A percentile compares a stretch with the other conserved stretches of the same genome.
These are phyloP conservation scores for Aspergillus cavernicola DNA, from an alignment of 495 filamentous ascomycete genomes.

Conservation along the genomic window DNA sequence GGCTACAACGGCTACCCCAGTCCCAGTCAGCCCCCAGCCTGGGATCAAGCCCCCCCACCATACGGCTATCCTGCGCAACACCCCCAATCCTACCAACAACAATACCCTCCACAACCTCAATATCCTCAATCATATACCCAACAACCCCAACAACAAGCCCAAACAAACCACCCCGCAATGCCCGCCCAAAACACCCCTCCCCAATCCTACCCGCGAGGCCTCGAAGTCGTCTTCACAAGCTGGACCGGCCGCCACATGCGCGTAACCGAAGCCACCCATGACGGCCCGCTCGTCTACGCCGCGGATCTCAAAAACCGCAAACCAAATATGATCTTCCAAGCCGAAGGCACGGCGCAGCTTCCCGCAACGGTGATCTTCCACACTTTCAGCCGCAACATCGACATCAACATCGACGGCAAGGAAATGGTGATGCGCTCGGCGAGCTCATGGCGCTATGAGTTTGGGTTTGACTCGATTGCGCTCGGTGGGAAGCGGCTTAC, in stretches of 20 bases:
- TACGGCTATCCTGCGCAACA: not conserved
- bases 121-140: not conserved
- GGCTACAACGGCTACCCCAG: not conserved
- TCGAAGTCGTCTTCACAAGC: slow-evolving; percentile 16
- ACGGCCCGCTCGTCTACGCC: slow-evolving; percentile 10
- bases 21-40: not conserved
- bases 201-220: not conserved
- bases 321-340: slow-evolving; percentile 17
- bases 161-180: not conserved
- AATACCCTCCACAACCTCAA: not conserved
- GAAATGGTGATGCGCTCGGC: slow-evolving; percentile 1
- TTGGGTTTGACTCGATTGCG: slow-evolving; percentile 1
- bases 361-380: slow-evolving; percentile 16
- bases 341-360: not conserved
- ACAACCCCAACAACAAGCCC: not conserved
- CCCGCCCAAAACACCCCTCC: not conserved
- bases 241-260: slow-evolving; percentile 12
- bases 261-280: slow-evolving; percentile 6
- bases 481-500: not conserved
- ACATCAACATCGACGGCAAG: slow-evolving; percentile 14
- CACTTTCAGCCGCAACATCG: slow-evolving; percentile 11
- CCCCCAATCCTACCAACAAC: not conserved
- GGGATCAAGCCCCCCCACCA: not conserved
- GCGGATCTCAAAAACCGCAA: slow-evolving; percentile 14
- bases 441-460: slow-evolving; percentile 2